A percentile compares a stretch with the other conserved stretches of the same genome.
Evolutionary conservation across 768 basidiomycete species (phyloP).

Genomic region (Kwoniella pini): DNA sequence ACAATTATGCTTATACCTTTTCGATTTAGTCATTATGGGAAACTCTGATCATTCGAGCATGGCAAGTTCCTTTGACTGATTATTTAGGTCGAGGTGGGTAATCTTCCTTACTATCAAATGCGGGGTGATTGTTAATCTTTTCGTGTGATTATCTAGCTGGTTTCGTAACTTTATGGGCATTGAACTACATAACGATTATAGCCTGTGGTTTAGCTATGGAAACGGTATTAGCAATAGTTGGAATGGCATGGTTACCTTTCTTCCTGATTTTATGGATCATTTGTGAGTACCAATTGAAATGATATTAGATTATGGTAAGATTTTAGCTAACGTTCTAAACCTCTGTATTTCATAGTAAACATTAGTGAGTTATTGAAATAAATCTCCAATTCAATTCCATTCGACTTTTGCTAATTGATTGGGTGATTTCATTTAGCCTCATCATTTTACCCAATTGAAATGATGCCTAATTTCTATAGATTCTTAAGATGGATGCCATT

Average conservation of each 20-base stretch:
- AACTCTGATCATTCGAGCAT: slow-evolving; percentile 47
- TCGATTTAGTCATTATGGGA: slow-evolving; percentile 35
- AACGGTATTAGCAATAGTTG: slow-evolving; percentile 38
- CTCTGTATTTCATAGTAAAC: slow-evolving; percentile 36
- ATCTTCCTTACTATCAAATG: neutral
- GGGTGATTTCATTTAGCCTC: too few relatives aligned
- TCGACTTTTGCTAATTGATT: too few relatives aligned
- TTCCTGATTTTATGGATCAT: slow-evolving; percentile 54
- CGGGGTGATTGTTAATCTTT: neutral
- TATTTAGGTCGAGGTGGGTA: slow-evolving; percentile 40
- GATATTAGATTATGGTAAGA: too few relatives aligned
- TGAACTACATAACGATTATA: slow-evolving; percentile 48
- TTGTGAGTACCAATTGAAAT: too few relatives aligned
- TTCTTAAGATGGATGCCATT: slow-evolving; percentile 48
- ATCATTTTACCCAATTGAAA: slow-evolving; percentile 51
- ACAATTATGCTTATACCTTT: neutral
- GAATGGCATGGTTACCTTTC: slow-evolving; percentile 36
- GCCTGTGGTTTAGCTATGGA: slow-evolving; percentile 51
- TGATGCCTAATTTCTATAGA: slow-evolving; percentile 47
- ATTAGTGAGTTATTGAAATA: slow-evolving; percentile 46
- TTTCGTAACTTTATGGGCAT: slow-evolving; percentile 51
- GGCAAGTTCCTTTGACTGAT: slow-evolving; percentile 43
- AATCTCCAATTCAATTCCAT: too few relatives aligned
- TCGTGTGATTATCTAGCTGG: slow-evolving; percentile 25
- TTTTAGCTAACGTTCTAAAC: too few relatives aligned